Conservation (phyloP, 2,329 filamentous ascomycete genomes). For the Phialophora verrucosa region DNA sequence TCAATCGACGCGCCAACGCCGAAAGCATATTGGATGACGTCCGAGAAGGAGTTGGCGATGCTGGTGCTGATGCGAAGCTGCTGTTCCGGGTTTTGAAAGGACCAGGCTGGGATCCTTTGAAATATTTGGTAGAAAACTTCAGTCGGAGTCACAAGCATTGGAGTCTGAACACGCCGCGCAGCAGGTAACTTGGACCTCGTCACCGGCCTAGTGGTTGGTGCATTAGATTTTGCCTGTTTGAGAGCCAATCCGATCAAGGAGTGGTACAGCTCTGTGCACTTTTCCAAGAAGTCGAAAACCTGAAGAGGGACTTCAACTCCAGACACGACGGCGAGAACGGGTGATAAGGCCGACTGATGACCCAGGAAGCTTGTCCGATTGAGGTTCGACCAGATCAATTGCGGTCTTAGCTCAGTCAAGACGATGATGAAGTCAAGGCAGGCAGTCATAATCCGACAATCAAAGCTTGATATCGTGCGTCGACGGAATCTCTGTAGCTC, state of each 20-base stretch:
- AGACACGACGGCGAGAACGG: slow-evolving; percentile 78
- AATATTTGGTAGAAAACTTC: slow-evolving; percentile 80
- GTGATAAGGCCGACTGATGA: slow-evolving; percentile 74
- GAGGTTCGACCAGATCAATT: slow-evolving; percentile 88
- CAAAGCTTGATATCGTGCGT: slow-evolving; percentile 67
- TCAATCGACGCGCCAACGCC: slow-evolving; percentile 69
- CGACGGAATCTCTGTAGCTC: slow-evolving; percentile 59
- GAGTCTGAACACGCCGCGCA: slow-evolving; percentile 59
- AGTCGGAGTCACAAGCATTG: slow-evolving; percentile 69
- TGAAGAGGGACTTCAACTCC: slow-evolving; percentile 78
- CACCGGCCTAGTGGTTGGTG: background rate
- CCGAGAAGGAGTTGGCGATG: slow-evolving; percentile 73
- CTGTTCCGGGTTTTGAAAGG: slow-evolving; percentile 72
- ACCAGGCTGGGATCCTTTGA: slow-evolving; percentile 85
- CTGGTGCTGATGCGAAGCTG: slow-evolving; percentile 70
- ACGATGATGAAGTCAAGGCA: slow-evolving; percentile 82
- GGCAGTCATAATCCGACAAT: slow-evolving; percentile 70
- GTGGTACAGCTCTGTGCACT: slow-evolving; percentile 75
- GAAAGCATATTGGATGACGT: slow-evolving; percentile 73
- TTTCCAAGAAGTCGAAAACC: slow-evolving; percentile 76
- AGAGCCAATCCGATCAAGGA: slow-evolving; percentile 77
- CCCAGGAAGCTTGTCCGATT: slow-evolving; percentile 80
- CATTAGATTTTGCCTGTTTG: slow-evolving; percentile 35
- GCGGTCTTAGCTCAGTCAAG: slow-evolving; percentile 73
- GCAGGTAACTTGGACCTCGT: slow-evolving; percentile 10